Conservation (phyloP, 352 stramenopile species). For the Phytopythium kandeliae region DNA sequence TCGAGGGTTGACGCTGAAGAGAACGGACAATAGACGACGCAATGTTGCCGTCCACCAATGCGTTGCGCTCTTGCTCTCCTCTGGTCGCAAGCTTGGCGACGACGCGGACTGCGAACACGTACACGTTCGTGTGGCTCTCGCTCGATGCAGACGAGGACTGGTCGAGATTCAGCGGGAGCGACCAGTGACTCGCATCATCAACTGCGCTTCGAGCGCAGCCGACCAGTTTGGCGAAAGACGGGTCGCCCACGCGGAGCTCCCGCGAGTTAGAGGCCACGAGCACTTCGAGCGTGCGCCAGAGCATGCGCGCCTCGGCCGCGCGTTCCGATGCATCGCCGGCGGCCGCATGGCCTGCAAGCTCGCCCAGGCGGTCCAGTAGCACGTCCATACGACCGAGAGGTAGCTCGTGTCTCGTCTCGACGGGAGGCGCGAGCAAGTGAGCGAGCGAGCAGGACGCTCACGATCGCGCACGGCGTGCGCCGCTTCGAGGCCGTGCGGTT, state of each 20-base stretch:
- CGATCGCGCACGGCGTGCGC: no score
- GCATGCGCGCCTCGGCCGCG: conserved; percentile 32
- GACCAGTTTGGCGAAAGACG: conserved; percentile 33
- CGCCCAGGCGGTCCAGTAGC: conserved; percentile 35
- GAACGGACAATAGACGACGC: conserved; percentile 28
- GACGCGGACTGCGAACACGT: conserved; percentile 35
- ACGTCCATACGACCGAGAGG: no score
- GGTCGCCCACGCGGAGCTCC: conserved; percentile 29
- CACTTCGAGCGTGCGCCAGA: conserved; percentile 52
- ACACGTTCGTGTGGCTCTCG: conserved; percentile 21
- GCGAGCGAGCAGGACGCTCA: no score
- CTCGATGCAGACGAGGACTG: conserved; percentile 7
- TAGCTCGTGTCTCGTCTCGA: no score
- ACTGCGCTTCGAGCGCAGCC: conserved; percentile 31
- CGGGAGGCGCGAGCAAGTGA: no score
- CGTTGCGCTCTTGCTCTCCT: conserved; percentile 40
- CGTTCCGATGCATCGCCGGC: conserved; percentile 9
- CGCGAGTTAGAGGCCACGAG: conserved; percentile 21
- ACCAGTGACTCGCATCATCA: conserved; percentile 23
- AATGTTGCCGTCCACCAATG: conserved; percentile 32
- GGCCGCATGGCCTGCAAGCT: conserved; percentile 17
- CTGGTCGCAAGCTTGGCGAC: conserved; percentile 34
- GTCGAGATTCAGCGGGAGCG: background rate
- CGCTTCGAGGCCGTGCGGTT: background rate
- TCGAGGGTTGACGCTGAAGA: conserved; percentile 5